Percentiles rank a stretch among this genome's conserved stretches.
phyloP scores from a whole-genome alignment of 1,284 basidiomycete genomes.

The Vanrija pseudolonga region DNA sequence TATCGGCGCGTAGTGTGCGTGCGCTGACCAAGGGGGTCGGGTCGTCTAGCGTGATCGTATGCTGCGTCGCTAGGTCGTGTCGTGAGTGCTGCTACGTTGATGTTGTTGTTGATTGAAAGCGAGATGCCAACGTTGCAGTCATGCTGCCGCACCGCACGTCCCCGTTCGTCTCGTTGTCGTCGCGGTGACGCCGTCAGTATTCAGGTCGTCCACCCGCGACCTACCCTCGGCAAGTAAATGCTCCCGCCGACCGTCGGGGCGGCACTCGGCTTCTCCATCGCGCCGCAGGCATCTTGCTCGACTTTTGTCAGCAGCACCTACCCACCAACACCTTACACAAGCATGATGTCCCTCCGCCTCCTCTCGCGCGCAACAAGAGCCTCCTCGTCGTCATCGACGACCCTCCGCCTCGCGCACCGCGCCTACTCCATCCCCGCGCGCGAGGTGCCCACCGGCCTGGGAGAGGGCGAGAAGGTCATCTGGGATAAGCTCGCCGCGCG shows the following conservation, averaged over 20 bases:
- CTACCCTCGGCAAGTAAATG: not conserved
- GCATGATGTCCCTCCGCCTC: constrained; percentile 1
- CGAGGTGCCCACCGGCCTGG: constrained; percentile 21
- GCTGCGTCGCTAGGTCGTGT: too few relatives aligned
- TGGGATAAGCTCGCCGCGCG: constrained; percentile 65
- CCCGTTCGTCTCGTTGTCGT: too few relatives aligned
- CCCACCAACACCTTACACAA: not conserved
- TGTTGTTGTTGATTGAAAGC: too few relatives aligned
- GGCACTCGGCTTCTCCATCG: not conserved
- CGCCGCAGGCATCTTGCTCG: not conserved
- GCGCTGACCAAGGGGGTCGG: too few relatives aligned
- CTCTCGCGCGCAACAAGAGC: not conserved
- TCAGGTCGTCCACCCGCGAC: not conserved
- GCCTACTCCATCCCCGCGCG: constrained; percentile 6
- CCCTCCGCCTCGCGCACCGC: constrained; percentile 8
- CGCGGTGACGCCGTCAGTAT: not conserved
- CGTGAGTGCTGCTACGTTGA: too few relatives aligned
- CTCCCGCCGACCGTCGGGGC: not conserved
- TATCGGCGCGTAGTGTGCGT: too few relatives aligned
- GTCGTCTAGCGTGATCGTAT: too few relatives aligned
- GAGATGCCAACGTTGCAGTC: too few relatives aligned
- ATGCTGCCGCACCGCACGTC: too few relatives aligned
- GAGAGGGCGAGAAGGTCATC: constrained; percentile 67
- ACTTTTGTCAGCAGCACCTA: constrained; percentile 1
- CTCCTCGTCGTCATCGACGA: not conserved